Evolutionary conservation across 768 basidiomycete species (phyloP).

Genomic region (Suillus decipiens): DNA sequence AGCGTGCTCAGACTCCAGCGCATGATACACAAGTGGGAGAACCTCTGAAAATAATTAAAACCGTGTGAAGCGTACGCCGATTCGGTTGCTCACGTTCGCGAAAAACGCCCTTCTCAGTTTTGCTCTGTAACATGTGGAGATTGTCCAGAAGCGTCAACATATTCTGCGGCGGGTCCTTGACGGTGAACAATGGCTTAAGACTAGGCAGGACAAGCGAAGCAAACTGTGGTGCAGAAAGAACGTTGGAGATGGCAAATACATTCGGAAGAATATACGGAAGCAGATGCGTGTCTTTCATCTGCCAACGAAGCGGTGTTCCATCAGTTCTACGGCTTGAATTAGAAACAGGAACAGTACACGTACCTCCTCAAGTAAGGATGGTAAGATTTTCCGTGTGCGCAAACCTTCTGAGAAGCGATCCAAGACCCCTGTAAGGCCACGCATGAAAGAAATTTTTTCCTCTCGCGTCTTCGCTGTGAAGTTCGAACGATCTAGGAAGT

Average conservation of each 20-base stretch:
- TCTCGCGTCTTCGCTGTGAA: constrained; percentile 93
- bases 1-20: constrained; percentile 93
- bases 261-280: constrained; percentile 96
- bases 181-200: constrained; percentile 83
- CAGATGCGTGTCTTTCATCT: constrained; percentile 94
- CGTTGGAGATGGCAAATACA: constrained; percentile 85
- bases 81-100: constrained; percentile 68
- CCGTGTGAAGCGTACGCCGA: not conserved
- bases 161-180: constrained; percentile 97
- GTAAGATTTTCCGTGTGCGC: constrained; percentile 84
- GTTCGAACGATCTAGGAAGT: constrained; percentile 93
- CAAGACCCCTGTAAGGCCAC: constrained; percentile 79
- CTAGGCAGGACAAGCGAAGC: constrained; percentile 79
- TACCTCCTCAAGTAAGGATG: constrained; percentile 92
- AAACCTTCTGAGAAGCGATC: constrained; percentile 87
- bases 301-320: not conserved
- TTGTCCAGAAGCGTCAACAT: constrained; percentile 95
- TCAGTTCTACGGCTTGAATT: constrained; percentile 13
- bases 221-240: constrained; percentile 80
- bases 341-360: constrained; percentile 11
- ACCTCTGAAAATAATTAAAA: constrained; percentile 60
- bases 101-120: constrained; percentile 85
- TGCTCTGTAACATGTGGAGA: constrained; percentile 80
- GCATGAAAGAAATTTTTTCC: constrained; percentile 96
- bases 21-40: constrained; percentile 94